Conservation (phyloP, 2,329 filamentous ascomycete genomes). For the Alternaria sp. region DNA sequence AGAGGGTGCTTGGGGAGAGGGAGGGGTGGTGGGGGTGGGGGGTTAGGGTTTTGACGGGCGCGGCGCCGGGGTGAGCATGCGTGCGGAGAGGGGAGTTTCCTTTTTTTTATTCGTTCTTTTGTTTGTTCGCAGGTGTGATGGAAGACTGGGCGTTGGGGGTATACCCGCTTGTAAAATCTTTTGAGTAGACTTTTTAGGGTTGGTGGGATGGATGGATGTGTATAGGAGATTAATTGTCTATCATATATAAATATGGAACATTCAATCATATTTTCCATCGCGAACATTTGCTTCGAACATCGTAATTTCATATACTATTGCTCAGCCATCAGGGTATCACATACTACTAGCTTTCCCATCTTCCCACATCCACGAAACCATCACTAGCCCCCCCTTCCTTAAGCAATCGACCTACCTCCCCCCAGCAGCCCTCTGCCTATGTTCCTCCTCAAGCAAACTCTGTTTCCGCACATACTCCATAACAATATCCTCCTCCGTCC, state of each 20-base stretch:
- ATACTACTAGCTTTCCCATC: too few species aligned
- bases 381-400: too few species aligned
- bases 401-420: background rate
- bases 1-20: constrained; percentile 60
- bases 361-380: too few species aligned
- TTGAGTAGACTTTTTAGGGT: background rate
- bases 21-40: constrained; percentile 47
- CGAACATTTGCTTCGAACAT: too few species aligned
- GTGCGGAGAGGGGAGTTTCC: too few species aligned
- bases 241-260: background rate
- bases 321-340: constrained; percentile 2
- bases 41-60: constrained; percentile 5
- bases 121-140: background rate
- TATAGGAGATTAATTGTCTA: background rate
- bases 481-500: constrained; percentile 72
- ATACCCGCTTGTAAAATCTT: background rate
- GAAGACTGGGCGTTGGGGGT: background rate
- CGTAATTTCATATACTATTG: background rate
- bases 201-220: background rate
- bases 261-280: too few species aligned
- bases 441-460: constrained; percentile 68
- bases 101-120: too few species aligned
- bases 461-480: constrained; percentile 80
- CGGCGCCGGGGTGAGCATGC: background rate
- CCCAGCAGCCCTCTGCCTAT: constrained; percentile 19